These are phyloP conservation scores for Mucor circinelloides DNA, from an alignment of 371 early-diverging fungal species.

Conservation along the genomic window DNA sequence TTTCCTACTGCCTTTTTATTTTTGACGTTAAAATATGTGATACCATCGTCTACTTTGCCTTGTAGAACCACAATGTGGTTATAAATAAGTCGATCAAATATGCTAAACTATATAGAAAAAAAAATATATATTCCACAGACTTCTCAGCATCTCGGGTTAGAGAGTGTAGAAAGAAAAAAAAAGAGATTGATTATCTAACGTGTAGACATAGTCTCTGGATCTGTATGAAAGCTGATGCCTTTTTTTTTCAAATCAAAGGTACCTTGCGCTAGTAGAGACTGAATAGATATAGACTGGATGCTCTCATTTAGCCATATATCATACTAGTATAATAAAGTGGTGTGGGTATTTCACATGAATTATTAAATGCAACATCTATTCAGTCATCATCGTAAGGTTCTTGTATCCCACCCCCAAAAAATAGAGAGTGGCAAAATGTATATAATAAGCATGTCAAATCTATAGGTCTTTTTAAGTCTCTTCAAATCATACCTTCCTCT, in stretches of 20 bases:
- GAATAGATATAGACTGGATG: too few relatives aligned
- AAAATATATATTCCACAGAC: background rate
- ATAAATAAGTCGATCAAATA: background rate
- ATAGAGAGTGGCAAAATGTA: background rate
- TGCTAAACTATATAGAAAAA: slow-evolving; percentile 1
- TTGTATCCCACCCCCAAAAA: slow-evolving; percentile 1
- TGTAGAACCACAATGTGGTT: background rate
- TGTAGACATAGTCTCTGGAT: too few relatives aligned
- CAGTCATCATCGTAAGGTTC: background rate
- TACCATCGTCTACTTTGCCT: background rate
- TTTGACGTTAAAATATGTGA: background rate
- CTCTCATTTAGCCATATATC: too few relatives aligned
- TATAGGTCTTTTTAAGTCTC: background rate
- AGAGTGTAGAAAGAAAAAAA: background rate
- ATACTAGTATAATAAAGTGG: background rate
- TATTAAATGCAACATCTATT: background rate
- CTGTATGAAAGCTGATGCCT: too few relatives aligned
- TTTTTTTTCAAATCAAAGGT: too few relatives aligned
- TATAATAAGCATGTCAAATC: slow-evolving; percentile 2
- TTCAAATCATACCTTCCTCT: background rate
- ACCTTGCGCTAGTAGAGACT: too few relatives aligned
- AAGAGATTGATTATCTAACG: background rate
- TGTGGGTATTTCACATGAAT: slow-evolving; percentile 4
- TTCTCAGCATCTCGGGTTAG: background rate
- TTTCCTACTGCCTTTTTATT: background rate